phyloP scores from a whole-genome alignment of 2,329 filamentous ascomycete genomes.

The Aspergillus thermomutatus region DNA sequence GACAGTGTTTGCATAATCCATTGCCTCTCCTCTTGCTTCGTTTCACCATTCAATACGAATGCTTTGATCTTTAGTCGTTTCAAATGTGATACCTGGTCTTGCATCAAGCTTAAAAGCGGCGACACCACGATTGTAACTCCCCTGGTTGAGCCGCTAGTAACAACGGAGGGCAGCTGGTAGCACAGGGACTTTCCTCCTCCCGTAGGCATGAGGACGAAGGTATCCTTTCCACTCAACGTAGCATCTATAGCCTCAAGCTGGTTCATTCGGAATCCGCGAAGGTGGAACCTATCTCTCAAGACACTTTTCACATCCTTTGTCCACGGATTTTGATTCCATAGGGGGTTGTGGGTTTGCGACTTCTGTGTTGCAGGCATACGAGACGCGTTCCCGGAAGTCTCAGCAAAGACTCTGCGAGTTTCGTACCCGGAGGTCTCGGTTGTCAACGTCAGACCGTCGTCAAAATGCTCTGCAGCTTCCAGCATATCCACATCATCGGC shows the following conservation, averaged over 20 bases:
- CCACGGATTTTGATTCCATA: slow-evolving; percentile 68
- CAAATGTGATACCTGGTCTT: slow-evolving; percentile 89
- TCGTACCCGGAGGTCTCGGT: slow-evolving; percentile 11
- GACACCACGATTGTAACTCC: slow-evolving; percentile 96
- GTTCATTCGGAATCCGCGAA: slow-evolving; percentile 83
- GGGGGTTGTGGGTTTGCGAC: slow-evolving; percentile 27
- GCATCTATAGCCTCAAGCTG: slow-evolving; percentile 96
- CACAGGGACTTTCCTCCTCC: slow-evolving; percentile 95
- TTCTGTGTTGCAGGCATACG: slow-evolving; percentile 31
- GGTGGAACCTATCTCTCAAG: slow-evolving; percentile 78
- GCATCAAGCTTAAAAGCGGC: slow-evolving; percentile 90
- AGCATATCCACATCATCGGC: slow-evolving; percentile 46
- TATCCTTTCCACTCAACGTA: slow-evolving; percentile 80
- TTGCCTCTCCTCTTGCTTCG: slow-evolving; percentile 58
- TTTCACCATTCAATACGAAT: slow-evolving; percentile 76
- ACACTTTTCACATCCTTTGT: slow-evolving; percentile 77
- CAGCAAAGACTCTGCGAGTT: slow-evolving; percentile 37
- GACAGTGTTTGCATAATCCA: slow-evolving; percentile 64
- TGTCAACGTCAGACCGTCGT: slow-evolving; percentile 22
- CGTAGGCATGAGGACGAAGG: slow-evolving; percentile 96
- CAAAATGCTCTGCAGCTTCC: slow-evolving; percentile 39
- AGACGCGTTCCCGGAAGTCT: slow-evolving; percentile 39
- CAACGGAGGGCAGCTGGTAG: slow-evolving; percentile 87
- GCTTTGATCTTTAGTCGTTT: slow-evolving; percentile 72
- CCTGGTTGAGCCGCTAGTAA: slow-evolving; percentile 71